Conservation (phyloP, 202 grass and related monocot genomes). For the Zoysia matrella region DNA sequence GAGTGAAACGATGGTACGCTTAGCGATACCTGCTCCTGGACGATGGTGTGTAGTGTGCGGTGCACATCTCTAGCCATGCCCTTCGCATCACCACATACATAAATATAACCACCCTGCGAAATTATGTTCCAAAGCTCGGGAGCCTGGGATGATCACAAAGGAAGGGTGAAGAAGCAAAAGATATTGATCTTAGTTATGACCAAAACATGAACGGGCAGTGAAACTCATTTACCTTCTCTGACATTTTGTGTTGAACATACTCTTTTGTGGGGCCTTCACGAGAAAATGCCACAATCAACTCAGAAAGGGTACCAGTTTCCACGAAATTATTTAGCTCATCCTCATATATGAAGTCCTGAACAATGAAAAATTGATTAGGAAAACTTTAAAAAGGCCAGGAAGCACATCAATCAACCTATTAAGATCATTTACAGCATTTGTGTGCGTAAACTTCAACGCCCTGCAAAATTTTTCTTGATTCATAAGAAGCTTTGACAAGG, state of each 20-base stretch:
- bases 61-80: conserved; percentile 86
- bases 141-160: conserved; percentile 44
- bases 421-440: conserved; percentile 4
- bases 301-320: conserved; percentile 43
- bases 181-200: neutral
- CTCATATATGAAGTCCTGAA: conserved; percentile 75
- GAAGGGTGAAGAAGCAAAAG: neutral
- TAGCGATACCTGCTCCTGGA: conserved; percentile 61
- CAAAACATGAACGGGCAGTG: neutral
- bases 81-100: conserved; percentile 17
- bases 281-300: conserved; percentile 69
- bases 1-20: neutral
- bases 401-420: conserved; percentile 1
- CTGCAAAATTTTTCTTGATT: neutral
- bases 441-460: conserved; percentile 11
- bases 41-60: conserved; percentile 50
- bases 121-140: conserved; percentile 59
- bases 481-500: neutral
- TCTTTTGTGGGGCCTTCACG: conserved; percentile 70
- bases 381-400: neutral
- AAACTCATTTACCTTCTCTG: conserved; percentile 48
- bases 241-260: conserved; percentile 78
- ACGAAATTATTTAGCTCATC: conserved; percentile 66
- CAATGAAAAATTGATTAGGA: conserved; percentile 17
- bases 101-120: conserved; percentile 62